A percentile compares a stretch with the other conserved stretches of the same genome.
These are phyloP conservation scores for Suhomyces coccinellae DNA, from an alignment of 1,139 yeast species.

Conservation along the genomic window DNA sequence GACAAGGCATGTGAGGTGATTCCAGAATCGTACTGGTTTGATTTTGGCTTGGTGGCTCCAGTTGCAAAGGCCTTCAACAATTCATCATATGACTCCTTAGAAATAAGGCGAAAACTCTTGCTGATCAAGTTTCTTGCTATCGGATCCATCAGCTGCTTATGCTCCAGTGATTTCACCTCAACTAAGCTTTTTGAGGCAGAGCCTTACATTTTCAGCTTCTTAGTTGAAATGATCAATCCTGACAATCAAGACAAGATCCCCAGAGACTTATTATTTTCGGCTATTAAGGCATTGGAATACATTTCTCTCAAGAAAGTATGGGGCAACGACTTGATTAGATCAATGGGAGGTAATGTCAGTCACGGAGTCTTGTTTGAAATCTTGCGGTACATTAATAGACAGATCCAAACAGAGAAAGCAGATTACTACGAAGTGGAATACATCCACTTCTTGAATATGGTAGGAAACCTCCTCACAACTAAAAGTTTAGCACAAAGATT, in stretches of 20 bases:
- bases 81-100: constrained; percentile 53
- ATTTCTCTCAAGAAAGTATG: constrained; percentile 69
- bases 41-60: constrained; percentile 61
- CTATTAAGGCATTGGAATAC: constrained; percentile 68
- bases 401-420: constrained; percentile 38
- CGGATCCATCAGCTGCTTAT: constrained; percentile 54
- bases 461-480: constrained; percentile 58
- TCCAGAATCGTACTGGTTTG: constrained; percentile 65
- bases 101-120: constrained; percentile 58
- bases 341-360: constrained; percentile 87
- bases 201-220: constrained; percentile 69
- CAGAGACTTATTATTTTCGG: constrained; percentile 54
- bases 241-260: constrained; percentile 58
- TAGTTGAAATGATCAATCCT: constrained; percentile 63
- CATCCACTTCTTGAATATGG: constrained; percentile 54
- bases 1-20: constrained; percentile 58
- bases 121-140: constrained; percentile 67
- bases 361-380: constrained; percentile 82
- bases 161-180: constrained; percentile 55
- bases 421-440: constrained; percentile 48
- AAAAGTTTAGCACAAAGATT: constrained; percentile 48
- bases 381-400: constrained; percentile 58
- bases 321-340: constrained; percentile 75
- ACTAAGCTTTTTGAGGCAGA: constrained; percentile 71
- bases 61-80: constrained; percentile 73